These are phyloP conservation scores for Pseudogymnoascus sp. DNA, from an alignment of 2,329 filamentous ascomycete genomes.

Conservation along the genomic window DNA sequence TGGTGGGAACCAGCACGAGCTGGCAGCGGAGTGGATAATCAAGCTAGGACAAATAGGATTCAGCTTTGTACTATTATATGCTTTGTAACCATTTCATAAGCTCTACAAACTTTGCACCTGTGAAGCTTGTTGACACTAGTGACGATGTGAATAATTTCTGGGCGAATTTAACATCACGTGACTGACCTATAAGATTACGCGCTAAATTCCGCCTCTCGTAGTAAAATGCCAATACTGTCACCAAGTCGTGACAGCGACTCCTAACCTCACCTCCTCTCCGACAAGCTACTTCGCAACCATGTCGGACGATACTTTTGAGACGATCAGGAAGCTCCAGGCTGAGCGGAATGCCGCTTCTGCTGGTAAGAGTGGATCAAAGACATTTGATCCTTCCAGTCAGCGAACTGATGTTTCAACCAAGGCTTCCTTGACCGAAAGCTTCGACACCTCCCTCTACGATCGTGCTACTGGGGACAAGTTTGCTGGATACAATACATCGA, in stretches of 20 bases:
- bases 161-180: neutral
- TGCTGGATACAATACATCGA: conserved; percentile 82
- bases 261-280: conserved; percentile 6
- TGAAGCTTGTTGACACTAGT: neutral
- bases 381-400: conserved; percentile 70
- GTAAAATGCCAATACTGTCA: conserved; percentile 1
- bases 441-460: conserved; percentile 84
- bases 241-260: conserved; percentile 4
- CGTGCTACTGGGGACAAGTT: conserved; percentile 70
- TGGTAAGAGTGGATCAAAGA: conserved; percentile 72
- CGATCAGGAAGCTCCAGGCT: conserved; percentile 78
- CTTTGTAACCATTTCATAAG: conserved; percentile 4
- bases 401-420: conserved; percentile 79
- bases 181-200: neutral
- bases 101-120: neutral
- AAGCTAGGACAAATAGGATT: conserved; percentile 4
- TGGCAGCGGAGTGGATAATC: neutral
- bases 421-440: conserved; percentile 80
- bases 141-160: neutral
- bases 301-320: conserved; percentile 78
- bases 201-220: neutral
- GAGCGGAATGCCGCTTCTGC: conserved; percentile 80
- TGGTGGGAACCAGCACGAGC: neutral
- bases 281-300: conserved; percentile 30
- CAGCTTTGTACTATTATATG: conserved; percentile 4